phyloP scores from a whole-genome alignment of 108 stramenopile species.

The Nitzschia palea region DNA sequence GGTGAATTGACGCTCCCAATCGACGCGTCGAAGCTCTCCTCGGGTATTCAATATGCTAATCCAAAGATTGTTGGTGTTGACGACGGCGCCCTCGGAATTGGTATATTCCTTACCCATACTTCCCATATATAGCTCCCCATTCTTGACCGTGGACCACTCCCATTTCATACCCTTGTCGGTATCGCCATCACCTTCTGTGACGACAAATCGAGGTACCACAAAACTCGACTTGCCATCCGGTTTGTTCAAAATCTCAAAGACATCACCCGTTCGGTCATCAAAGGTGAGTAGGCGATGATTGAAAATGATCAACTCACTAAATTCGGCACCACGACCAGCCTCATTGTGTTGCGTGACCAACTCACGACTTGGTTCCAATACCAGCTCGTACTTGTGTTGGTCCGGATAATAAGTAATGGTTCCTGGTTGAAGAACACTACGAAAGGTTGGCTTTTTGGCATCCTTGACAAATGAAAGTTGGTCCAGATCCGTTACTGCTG shows the following conservation, averaged over 20 bases:
- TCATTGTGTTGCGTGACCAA: conserved; percentile 90
- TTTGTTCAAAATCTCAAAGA: conserved; percentile 88
- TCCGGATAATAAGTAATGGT: conserved; percentile 43
- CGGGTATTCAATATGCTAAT: conserved; percentile 70
- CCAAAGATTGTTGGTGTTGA: conserved; percentile 93
- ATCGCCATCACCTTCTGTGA: conserved; percentile 92
- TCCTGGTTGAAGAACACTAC: conserved; percentile 69
- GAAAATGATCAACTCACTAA: conserved; percentile 86
- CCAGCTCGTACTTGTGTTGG: conserved; percentile 48
- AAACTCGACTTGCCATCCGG: conserved; percentile 60
- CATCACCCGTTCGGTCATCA: conserved; percentile 95
- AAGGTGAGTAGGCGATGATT: conserved; percentile 84
- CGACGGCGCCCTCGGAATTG: conserved; percentile 68
- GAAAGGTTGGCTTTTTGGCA: conserved; percentile 65
- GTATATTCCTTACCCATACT: conserved; percentile 96
- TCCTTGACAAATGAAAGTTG: conserved; percentile 62
- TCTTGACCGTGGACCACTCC: conserved; percentile 96
- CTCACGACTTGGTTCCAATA: conserved; percentile 55
- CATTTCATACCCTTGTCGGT: conserved; percentile 95
- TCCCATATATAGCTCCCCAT: conserved; percentile 87
- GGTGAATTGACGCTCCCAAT: conserved; percentile 82
- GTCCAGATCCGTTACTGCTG: conserved; percentile 88
- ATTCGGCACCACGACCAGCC: conserved; percentile 93
- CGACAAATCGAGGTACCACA: conserved; percentile 87
- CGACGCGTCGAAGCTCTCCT: conserved; percentile 70